phyloP scores from a whole-genome alignment of 2,329 filamentous ascomycete species.

The Purpureocillium takamizusanense region DNA sequence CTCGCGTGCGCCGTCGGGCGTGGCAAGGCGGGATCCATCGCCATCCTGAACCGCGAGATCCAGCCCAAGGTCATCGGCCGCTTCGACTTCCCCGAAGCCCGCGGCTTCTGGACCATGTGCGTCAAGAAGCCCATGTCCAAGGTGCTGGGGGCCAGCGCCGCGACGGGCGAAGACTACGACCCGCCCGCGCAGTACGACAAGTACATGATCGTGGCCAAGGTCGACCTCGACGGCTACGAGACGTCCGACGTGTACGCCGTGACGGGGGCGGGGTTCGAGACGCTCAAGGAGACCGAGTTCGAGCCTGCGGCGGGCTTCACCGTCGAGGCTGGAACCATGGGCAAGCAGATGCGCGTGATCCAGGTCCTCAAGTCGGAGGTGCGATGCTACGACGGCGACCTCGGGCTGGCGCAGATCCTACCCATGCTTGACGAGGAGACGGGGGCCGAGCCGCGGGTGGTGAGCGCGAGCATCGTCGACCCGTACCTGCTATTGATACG shows the following conservation, averaged over 20 bases:
- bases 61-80: constrained; percentile 62
- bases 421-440: constrained; percentile 89
- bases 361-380: constrained; percentile 84
- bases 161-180: constrained; percentile 46
- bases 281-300: constrained; percentile 77
- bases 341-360: constrained; percentile 71
- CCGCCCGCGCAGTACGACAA: constrained; percentile 59
- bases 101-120: constrained; percentile 73
- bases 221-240: constrained; percentile 59
- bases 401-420: constrained; percentile 83
- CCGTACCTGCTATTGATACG: constrained; percentile 76
- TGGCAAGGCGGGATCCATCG: constrained; percentile 59
- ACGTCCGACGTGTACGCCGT: constrained; percentile 71
- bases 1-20: constrained; percentile 54
- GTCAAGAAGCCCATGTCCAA: constrained; percentile 60
- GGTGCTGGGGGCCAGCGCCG: constrained; percentile 39
- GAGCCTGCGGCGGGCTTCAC: constrained; percentile 83
- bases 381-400: constrained; percentile 80
- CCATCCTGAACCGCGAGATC: constrained; percentile 69
- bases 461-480: constrained; percentile 77
- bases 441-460: constrained; percentile 67
- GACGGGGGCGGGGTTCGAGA: constrained; percentile 64
- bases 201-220: constrained; percentile 76
- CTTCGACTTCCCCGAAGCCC: constrained; percentile 63
- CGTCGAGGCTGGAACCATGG: constrained; percentile 75